phyloP scores from a whole-genome alignment of 2,329 filamentous ascomycete genomes.

The Phoma sp. region DNA sequence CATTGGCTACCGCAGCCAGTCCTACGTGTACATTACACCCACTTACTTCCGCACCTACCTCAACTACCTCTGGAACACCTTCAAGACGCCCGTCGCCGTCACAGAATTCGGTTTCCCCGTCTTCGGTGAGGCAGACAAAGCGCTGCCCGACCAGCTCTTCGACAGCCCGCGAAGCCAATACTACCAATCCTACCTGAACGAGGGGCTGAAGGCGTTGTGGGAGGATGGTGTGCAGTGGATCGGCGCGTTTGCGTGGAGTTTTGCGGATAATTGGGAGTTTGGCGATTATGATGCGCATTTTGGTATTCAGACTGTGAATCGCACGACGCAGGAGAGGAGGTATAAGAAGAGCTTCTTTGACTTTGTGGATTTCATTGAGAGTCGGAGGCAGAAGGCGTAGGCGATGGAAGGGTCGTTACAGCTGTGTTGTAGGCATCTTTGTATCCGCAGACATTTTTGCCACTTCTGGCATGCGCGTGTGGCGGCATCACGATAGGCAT shows the following conservation, averaged over 20 bases:
- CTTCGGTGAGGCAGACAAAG: constrained; percentile 56
- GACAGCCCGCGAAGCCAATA: constrained; percentile 63
- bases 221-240: constrained; percentile 64
- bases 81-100: constrained; percentile 57
- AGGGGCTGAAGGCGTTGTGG: constrained; percentile 63
- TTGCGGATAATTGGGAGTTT: constrained; percentile 64
- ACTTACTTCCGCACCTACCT: constrained; percentile 64
- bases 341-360: constrained; percentile 69
- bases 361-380: constrained; percentile 60
- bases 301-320: constrained; percentile 65
- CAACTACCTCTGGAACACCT: constrained; percentile 67
- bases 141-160: constrained; percentile 60
- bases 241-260: constrained; percentile 63
- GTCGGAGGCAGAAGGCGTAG: constrained; percentile 8
- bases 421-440: background rate
- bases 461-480: too few species aligned
- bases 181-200: constrained; percentile 62
- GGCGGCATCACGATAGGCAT: too few species aligned
- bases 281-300: constrained; percentile 60
- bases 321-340: constrained; percentile 58
- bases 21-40: constrained; percentile 66
- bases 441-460: too few species aligned
- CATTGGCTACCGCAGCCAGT: constrained; percentile 64
- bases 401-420: background rate
- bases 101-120: constrained; percentile 67